phyloP scores from a whole-genome alignment of 495 filamentous ascomycete genomes.

The Poronia punctata region DNA sequence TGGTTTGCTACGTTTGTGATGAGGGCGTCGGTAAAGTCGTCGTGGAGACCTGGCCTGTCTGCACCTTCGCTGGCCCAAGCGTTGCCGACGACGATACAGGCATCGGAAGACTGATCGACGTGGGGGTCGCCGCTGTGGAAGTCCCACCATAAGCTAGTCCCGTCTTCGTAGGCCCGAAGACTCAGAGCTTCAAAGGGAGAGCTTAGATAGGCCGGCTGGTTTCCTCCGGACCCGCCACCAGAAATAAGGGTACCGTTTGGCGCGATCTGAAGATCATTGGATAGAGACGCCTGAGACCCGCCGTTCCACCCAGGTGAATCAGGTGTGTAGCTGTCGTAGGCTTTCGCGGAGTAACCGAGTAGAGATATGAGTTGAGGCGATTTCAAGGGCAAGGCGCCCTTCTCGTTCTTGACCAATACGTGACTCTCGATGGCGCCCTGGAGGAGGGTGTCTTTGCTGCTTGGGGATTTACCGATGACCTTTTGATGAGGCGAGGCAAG shows the following conservation, averaged over 20 bases:
- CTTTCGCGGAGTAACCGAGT: slow-evolving; percentile 46
- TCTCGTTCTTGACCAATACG: slow-evolving; percentile 58
- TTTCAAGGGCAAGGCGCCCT: slow-evolving; percentile 49
- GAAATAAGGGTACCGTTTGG: slow-evolving; percentile 47
- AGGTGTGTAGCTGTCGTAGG: slow-evolving; percentile 34
- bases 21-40: slow-evolving; percentile 51
- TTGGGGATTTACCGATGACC: slow-evolving; percentile 42
- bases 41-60: slow-evolving; percentile 34
- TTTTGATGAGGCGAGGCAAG: slow-evolving; percentile 46
- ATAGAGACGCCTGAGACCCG: slow-evolving; percentile 31
- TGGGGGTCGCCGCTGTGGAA: slow-evolving; percentile 30
- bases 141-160: slow-evolving; percentile 46
- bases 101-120: slow-evolving; percentile 49
- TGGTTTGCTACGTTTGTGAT: slow-evolving; percentile 48
- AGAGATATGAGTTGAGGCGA: slow-evolving; percentile 39
- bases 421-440: slow-evolving; percentile 47
- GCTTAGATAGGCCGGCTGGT: slow-evolving; percentile 45
- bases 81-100: slow-evolving; percentile 62
- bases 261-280: slow-evolving; percentile 29
- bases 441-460: slow-evolving; percentile 32
- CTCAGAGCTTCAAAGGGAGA: slow-evolving; percentile 56
- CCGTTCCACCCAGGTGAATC: slow-evolving; percentile 17
- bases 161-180: slow-evolving; percentile 46
- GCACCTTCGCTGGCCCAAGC: slow-evolving; percentile 50
- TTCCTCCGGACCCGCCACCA: slow-evolving; percentile 55